These are phyloP conservation scores for Xylaria sp. DNA, from an alignment of 2,329 filamentous ascomycete species.

Conservation along the genomic window DNA sequence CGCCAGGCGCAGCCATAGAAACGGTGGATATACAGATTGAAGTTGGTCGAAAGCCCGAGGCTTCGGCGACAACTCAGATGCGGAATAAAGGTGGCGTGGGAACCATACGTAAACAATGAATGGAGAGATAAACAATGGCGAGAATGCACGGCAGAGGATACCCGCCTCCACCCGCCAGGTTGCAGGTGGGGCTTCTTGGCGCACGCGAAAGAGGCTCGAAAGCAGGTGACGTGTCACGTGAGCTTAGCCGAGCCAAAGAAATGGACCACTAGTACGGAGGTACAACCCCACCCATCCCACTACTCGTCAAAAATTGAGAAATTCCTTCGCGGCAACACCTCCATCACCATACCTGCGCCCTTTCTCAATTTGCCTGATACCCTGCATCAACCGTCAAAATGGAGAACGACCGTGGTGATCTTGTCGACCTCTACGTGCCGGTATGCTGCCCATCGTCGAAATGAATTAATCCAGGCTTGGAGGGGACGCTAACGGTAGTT, in stretches of 20 bases:
- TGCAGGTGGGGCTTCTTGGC: slow-evolving; percentile 7
- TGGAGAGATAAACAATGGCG: not conserved
- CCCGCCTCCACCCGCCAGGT: not conserved
- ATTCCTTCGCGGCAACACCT: slow-evolving; percentile 21
- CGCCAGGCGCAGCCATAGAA: slow-evolving; percentile 44
- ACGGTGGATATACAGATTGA: slow-evolving; percentile 19
- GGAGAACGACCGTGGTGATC: slow-evolving; percentile 99
- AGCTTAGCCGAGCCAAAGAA: slow-evolving; percentile 18
- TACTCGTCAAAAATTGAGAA: slow-evolving; percentile 26
- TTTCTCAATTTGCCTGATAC: slow-evolving; percentile 8
- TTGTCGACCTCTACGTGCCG: slow-evolving; percentile 88
- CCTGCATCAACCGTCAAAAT: slow-evolving; percentile 57
- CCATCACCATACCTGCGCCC: slow-evolving; percentile 20
- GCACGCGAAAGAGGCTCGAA: slow-evolving; percentile 29
- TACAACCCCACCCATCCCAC: slow-evolving; percentile 17
- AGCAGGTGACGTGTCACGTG: slow-evolving; percentile 29
- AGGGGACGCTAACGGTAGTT: slow-evolving; percentile 12
- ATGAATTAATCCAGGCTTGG: not conserved
- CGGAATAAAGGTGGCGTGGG: not conserved
- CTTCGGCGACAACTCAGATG: not conserved
- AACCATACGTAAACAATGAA: not conserved
- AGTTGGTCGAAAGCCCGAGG: not conserved
- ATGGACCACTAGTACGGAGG: slow-evolving; percentile 7
- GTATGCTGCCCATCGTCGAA: slow-evolving; percentile 12
- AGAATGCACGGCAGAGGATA: not conserved